These are phyloP conservation scores for Globisporangium echinulatum DNA, from an alignment of 352 stramenopile genomes.

Conservation along the genomic window DNA sequence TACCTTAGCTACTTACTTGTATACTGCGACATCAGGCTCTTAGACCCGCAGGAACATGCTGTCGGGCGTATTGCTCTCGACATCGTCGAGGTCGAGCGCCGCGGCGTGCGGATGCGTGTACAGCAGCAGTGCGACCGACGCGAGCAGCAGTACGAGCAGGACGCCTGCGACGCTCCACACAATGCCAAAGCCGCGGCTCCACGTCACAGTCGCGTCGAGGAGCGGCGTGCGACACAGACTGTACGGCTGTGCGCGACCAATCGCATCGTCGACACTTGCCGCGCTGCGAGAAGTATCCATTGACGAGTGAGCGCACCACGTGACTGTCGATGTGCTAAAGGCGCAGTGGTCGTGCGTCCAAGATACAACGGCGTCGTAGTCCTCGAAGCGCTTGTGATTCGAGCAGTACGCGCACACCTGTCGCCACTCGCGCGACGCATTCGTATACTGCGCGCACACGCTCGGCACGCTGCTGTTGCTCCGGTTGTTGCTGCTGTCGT, in stretches of 20 bases:
- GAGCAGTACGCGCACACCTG: constrained; percentile 7
- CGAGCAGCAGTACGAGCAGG: constrained; percentile 4
- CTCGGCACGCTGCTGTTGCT: background rate
- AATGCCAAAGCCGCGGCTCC: constrained; percentile 8
- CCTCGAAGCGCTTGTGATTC: background rate
- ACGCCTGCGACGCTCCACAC: constrained; percentile 10
- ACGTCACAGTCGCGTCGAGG: constrained; percentile 1
- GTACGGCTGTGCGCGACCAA: background rate
- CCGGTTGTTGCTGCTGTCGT: background rate
- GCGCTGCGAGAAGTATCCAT: no score
- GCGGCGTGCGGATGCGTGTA: constrained; percentile 1
- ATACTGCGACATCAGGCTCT: no score
- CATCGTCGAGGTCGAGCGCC: constrained; percentile 11
- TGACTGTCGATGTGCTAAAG: constrained; percentile 5
- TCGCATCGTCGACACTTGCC: background rate
- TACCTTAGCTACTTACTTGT: no score
- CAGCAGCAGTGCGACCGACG: constrained; percentile 3
- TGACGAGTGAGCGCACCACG: background rate
- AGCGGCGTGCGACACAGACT: constrained; percentile 4
- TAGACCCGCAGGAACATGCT: no score
- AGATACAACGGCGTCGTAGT: background rate
- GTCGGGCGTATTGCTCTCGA: background rate
- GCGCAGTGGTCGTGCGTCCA: constrained; percentile 5
- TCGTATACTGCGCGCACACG: background rate
- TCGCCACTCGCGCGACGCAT: background rate